Conservation (phyloP, 2,329 filamentous ascomycete genomes). For the Colletotrichum brevisporum region DNA sequence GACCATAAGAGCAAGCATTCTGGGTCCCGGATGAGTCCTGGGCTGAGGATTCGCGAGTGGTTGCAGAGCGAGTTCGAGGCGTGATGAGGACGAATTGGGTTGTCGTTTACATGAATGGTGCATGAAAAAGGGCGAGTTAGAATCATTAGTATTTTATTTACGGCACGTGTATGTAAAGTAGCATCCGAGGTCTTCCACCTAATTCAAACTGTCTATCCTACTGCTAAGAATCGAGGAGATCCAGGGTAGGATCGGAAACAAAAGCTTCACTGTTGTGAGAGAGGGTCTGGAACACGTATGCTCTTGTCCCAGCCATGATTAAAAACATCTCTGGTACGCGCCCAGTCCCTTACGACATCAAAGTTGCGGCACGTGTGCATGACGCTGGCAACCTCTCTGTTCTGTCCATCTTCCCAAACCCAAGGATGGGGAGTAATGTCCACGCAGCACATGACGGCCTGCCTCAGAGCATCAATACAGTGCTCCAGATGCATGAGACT, state of each 20-base stretch:
- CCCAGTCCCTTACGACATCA: constrained; percentile 4
- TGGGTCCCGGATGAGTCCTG: neutral
- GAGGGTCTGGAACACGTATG: neutral
- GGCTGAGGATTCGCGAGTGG: constrained; percentile 13
- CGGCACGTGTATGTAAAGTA: no score
- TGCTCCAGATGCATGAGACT: constrained; percentile 7
- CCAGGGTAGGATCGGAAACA: no score
- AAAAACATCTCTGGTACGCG: neutral
- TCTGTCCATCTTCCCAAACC: constrained; percentile 5
- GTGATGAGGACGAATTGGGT: neutral
- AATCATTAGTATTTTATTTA: no score
- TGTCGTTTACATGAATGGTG: no score
- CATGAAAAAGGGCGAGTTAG: no score
- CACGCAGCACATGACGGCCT: constrained; percentile 9
- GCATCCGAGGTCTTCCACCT: no score
- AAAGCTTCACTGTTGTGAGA: neutral
- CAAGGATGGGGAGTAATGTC: constrained; percentile 6
- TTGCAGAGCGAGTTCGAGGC: neutral
- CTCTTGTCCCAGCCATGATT: neutral
- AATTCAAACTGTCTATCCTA: no score
- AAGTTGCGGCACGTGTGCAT: constrained; percentile 14
- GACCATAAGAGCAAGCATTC: constrained; percentile 12
- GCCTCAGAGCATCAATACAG: constrained; percentile 3
- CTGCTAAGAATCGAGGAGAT: no score
- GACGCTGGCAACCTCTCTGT: constrained; percentile 1